A percentile compares a stretch with the other conserved stretches of the same genome.
phyloP scores from a whole-genome alignment of 1,139 yeast genomes.

The Nakaseomyces delphensis region DNA sequence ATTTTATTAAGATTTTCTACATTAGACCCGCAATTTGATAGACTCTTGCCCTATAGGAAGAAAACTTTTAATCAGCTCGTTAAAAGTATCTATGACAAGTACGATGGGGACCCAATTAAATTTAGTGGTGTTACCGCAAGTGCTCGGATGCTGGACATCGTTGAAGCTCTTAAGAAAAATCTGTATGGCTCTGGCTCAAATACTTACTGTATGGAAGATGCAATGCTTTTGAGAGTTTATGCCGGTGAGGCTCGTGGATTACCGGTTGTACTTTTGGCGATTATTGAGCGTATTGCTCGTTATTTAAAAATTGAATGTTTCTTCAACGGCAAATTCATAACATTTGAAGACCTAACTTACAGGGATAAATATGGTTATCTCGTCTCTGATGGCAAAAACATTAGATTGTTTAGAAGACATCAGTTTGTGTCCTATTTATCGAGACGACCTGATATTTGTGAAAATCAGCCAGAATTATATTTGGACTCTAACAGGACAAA shows the following conservation, averaged over 20 bases:
- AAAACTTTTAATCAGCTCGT: slow-evolving; percentile 13
- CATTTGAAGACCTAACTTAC: slow-evolving; percentile 15
- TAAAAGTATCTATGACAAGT: slow-evolving; percentile 1
- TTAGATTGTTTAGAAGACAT: slow-evolving; percentile 4
- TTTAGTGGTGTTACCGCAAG: slow-evolving; percentile 9
- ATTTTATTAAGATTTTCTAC: slow-evolving; percentile 14
- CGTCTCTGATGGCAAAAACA: slow-evolving; percentile 8
- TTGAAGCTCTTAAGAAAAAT: neutral
- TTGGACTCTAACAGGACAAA: neutral
- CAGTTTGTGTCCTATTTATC: slow-evolving; percentile 16
- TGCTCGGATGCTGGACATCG: neutral
- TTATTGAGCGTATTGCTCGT: slow-evolving; percentile 20
- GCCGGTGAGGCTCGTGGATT: slow-evolving; percentile 24
- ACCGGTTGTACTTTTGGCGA: slow-evolving; percentile 19
- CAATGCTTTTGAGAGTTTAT: slow-evolving; percentile 23
- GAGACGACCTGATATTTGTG: slow-evolving; percentile 14
- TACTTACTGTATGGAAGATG: slow-evolving; percentile 18
- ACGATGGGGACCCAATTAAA: slow-evolving; percentile 11
- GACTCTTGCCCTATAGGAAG: slow-evolving; percentile 15
- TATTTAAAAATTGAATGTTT: slow-evolving; percentile 15
- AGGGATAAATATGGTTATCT: slow-evolving; percentile 17
- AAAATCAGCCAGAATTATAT: slow-evolving; percentile 13
- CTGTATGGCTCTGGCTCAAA: neutral
- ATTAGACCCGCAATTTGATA: slow-evolving; percentile 23
- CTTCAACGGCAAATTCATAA: slow-evolving; percentile 18